A percentile compares a stretch with the other conserved stretches of the same genome.
Evolutionary conservation across 2,329 filamentous ascomycete species (phyloP).

Genomic region (Aspergillus transmontanensis): DNA sequence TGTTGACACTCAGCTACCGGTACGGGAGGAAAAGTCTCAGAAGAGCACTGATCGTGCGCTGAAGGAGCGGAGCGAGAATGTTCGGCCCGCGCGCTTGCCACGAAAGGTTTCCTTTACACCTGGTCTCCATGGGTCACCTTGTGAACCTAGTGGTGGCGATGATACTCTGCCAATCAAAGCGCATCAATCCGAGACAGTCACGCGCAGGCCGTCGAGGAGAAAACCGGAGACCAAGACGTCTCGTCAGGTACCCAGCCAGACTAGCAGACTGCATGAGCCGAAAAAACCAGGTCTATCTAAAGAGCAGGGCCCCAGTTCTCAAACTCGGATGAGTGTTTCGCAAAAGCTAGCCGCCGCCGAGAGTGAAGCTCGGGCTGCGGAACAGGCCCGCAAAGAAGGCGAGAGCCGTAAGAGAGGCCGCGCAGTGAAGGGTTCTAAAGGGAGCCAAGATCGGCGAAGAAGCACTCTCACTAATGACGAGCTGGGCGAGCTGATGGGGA

Average conservation of each 20-base stretch:
- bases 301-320: conserved; percentile 18
- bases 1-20: background rate
- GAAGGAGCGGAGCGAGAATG: conserved; percentile 41
- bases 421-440: conserved; percentile 29
- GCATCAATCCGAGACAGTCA: conserved; percentile 33
- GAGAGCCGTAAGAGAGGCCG: conserved; percentile 41
- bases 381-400: conserved; percentile 34
- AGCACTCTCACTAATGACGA: conserved; percentile 51
- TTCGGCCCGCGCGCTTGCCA: conserved; percentile 30
- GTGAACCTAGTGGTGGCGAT: conserved; percentile 27
- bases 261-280: background rate
- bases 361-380: conserved; percentile 45
- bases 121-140: conserved; percentile 32
- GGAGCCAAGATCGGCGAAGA: conserved; percentile 38
- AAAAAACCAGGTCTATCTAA: background rate
- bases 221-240: conserved; percentile 31
- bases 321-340: conserved; percentile 37
- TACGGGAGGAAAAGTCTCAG: conserved; percentile 14
- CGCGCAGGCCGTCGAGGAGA: conserved; percentile 30
- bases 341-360: conserved; percentile 49
- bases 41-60: conserved; percentile 33
- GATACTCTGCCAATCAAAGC: conserved; percentile 39
- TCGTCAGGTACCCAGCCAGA: conserved; percentile 28
- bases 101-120: conserved; percentile 44
- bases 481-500: conserved; percentile 44